Percentiles rank a stretch among this genome's conserved stretches.
Conservation (phyloP, 2,329 filamentous ascomycete genomes). For the Ceratocystis ficicola region DNA sequence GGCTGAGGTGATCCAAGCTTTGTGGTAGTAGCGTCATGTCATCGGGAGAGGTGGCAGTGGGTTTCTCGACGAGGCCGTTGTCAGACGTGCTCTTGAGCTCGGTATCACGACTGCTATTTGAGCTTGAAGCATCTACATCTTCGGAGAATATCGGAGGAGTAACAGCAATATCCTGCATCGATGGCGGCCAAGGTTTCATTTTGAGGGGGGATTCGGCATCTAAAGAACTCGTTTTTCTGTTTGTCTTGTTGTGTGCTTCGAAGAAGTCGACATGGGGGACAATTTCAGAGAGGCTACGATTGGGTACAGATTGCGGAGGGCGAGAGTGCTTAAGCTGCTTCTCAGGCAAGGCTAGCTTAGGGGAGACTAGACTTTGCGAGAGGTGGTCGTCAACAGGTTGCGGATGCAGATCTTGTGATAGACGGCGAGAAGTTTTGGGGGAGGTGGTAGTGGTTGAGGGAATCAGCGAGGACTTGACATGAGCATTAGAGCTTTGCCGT, state of each 20-base stretch:
- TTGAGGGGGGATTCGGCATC: conserved; percentile 2
- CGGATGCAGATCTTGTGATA: conserved; percentile 28
- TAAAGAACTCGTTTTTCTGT: conserved; percentile 4
- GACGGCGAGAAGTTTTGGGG: conserved; percentile 13
- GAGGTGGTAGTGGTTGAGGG: conserved; percentile 1
- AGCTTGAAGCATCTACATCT: conserved; percentile 18
- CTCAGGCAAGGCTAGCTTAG: conserved; percentile 24
- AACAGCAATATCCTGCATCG: conserved; percentile 6
- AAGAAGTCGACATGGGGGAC: conserved; percentile 16
- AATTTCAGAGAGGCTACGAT: conserved; percentile 12
- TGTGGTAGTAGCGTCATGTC: conserved; percentile 38
- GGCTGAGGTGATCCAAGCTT: conserved; percentile 41
- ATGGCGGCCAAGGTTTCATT: conserved; percentile 4
- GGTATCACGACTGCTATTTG: conserved; percentile 16
- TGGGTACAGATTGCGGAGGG: conserved; percentile 3
- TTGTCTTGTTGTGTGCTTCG: conserved; percentile 11
- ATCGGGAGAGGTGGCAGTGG: neutral
- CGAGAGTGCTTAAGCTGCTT: conserved; percentile 13
- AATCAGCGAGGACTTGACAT: conserved; percentile 24
- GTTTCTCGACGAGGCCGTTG: neutral
- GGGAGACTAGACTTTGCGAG: conserved; percentile 27
- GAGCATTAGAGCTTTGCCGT: conserved; percentile 25
- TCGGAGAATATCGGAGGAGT: conserved; percentile 19
- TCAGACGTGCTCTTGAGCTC: conserved; percentile 14
- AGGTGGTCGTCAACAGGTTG: conserved; percentile 27